Evolutionary conservation across 257 asterid genomes (phyloP).

Genomic region (Nicotiana tomentosiformis): DNA sequence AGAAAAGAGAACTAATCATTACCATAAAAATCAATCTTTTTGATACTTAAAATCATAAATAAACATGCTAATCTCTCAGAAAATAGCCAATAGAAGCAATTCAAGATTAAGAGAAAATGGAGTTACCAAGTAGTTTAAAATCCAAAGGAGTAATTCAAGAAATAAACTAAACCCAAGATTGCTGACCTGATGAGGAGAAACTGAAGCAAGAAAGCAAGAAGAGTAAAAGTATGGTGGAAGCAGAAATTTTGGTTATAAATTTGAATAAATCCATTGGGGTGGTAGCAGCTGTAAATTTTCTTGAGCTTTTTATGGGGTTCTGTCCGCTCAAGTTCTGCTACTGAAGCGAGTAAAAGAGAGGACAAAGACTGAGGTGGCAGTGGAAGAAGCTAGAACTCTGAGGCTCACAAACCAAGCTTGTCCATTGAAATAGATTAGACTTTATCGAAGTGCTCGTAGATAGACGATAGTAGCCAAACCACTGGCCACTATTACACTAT

Average conservation of each 20-base stretch:
- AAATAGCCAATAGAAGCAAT: neutral
- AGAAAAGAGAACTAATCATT: neutral
- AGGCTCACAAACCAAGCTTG: constrained; percentile 1
- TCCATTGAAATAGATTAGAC: constrained; percentile 12
- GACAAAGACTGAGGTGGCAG: constrained; percentile 17
- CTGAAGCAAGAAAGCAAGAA: constrained; percentile 47
- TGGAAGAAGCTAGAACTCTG: constrained; percentile 19
- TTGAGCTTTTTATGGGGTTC: constrained; percentile 8
- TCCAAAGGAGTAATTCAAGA: neutral
- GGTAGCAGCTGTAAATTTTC: constrained; percentile 12
- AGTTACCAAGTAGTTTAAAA: neutral
- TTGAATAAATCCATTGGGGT: constrained; percentile 35
- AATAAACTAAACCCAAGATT: neutral
- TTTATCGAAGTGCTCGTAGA: constrained; percentile 1
- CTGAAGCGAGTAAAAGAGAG: constrained; percentile 11
- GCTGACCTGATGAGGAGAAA: constrained; percentile 53
- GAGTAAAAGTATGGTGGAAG: constrained; percentile 25
- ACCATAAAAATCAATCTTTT: neutral
- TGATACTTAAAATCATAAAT: neutral
- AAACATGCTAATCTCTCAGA: neutral
- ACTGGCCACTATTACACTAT: neutral
- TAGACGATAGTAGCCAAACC: neutral
- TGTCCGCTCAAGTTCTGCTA: constrained; percentile 32
- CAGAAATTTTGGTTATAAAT: constrained; percentile 28
- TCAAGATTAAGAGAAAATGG: neutral